Evolutionary conservation across 225 moss, liverwort and hornwort genomes (phyloP).

Genomic region (Bryoerythrophyllum caledonicum): DNA sequence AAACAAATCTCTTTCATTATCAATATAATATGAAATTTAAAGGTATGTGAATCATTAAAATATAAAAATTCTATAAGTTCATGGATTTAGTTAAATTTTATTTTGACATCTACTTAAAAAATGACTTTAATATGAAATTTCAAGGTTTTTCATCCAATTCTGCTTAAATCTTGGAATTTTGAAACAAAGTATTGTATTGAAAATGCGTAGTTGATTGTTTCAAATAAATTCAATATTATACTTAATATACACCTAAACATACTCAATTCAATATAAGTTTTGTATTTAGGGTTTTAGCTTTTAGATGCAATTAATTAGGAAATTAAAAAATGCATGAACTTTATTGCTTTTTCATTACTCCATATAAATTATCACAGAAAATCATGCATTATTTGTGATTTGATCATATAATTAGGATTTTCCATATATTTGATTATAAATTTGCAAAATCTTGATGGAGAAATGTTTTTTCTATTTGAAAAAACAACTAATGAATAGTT

Average conservation of each 20-base stretch:
- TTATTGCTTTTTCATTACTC: background rate
- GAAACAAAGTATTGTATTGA: background rate
- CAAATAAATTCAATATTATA: background rate
- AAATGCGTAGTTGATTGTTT: background rate
- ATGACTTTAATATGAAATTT: rapidly evolving
- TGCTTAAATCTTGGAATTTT: background rate
- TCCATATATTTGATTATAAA: no score
- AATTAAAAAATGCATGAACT: no score
- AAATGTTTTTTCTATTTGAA: no score
- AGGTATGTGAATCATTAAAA: background rate
- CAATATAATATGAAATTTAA: background rate
- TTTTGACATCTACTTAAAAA: no score
- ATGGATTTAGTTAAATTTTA: background rate
- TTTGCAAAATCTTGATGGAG: no score
- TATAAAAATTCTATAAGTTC: rapidly evolving
- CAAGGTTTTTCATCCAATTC: background rate
- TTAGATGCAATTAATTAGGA: background rate
- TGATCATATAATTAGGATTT: no score
- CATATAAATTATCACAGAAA: no score
- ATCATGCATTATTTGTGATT: background rate
- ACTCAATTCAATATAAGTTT: background rate
- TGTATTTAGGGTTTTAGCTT: background rate
- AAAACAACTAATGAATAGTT: no score
- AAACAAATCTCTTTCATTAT: rapidly evolving
- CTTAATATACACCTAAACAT: rapidly evolving